These are phyloP conservation scores for Saccharomycopsis synnaedendra DNA, from an alignment of 805 yeast genomes.

Conservation along the genomic window DNA sequence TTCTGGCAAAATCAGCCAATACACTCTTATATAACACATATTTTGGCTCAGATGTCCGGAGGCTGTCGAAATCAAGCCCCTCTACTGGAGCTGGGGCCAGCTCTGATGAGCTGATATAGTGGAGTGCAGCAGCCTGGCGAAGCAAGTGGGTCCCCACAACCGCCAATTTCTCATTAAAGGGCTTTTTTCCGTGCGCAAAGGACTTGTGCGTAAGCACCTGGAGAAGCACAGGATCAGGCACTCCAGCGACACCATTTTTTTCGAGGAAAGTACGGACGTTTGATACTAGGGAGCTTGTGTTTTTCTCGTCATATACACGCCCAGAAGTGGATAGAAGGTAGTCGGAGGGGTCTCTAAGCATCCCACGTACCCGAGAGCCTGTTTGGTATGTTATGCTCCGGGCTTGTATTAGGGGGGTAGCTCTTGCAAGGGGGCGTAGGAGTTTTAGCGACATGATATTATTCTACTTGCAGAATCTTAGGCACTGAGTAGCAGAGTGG, in stretches of 20 bases:
- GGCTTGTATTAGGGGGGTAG: not conserved
- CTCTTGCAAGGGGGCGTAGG: not conserved
- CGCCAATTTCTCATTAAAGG: constrained; percentile 79
- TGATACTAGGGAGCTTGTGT: constrained; percentile 41
- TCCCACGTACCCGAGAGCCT: constrained; percentile 53
- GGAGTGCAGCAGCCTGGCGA: constrained; percentile 27
- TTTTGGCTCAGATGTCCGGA: constrained; percentile 47
- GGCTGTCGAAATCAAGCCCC: constrained; percentile 41
- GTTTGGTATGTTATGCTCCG: constrained; percentile 21
- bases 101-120: constrained; percentile 17
- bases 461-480: too few species aligned
- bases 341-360: constrained; percentile 59
- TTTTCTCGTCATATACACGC: constrained; percentile 31
- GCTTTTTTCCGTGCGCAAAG: constrained; percentile 82
- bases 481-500: too few species aligned
- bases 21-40: constrained; percentile 38
- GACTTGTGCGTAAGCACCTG: constrained; percentile 91
- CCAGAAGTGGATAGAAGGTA: constrained; percentile 23
- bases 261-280: constrained; percentile 39
- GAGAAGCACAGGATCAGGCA: constrained; percentile 41
- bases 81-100: constrained; percentile 27
- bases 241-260: constrained; percentile 16
- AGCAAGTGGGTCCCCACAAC: constrained; percentile 58
- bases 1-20: constrained; percentile 41
- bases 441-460: not conserved